Evolutionary conservation across 371 early-diverging fungal species (phyloP), one percentile per base, ranked within the genome.

Genomic region (Mucor mucedo): DNA sequence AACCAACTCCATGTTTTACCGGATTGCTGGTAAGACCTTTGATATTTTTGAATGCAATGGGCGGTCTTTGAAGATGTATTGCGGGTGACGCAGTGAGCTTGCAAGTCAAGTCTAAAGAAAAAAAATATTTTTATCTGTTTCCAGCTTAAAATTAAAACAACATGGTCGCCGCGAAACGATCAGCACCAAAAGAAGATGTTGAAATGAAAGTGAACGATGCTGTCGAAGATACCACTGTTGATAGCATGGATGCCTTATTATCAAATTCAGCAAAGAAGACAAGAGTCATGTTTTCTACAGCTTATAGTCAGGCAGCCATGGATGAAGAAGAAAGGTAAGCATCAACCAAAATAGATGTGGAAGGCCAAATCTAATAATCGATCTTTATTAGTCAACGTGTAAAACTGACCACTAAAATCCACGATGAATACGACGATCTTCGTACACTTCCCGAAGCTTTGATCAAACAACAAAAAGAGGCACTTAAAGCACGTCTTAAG

Each of bases 321-420:
- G 87, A 87, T 55, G 87, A 84, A 58, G 79, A 75, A 65, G 72
- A 68, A 52, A 84, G 86, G 84, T 83, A 69, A 35, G 8, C 35
- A 35, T 35, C 4, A 6, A 6, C 8, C 4, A 35, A 35, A 35
- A 1, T 6, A 6, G 35, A 6, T 35, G 35, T 35, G 4, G 13
- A 10, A 30, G 28, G 30, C 13, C 9, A 27, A 16, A 30, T 55
- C 56, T 5, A 47, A 45, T 44, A 21, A 10, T 13, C 6, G 10
- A 11, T 28, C 48, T 40, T 52, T 4, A 9, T 21, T 58, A 86
- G 86, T 59, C 92, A 92, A 76, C 86, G 89, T 49, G 70, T 85
- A 39, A 91, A 89, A 75, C 74, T 93, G 38, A 82, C 89, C 10
- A 83, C 89, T 52, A 91, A 92, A 77, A 87, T 91, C 56, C 66